A percentile compares a stretch with the other conserved stretches of the same genome.
phyloP scores from a whole-genome alignment of 140 eudicot species.

The Flaveria floridana region DNA sequence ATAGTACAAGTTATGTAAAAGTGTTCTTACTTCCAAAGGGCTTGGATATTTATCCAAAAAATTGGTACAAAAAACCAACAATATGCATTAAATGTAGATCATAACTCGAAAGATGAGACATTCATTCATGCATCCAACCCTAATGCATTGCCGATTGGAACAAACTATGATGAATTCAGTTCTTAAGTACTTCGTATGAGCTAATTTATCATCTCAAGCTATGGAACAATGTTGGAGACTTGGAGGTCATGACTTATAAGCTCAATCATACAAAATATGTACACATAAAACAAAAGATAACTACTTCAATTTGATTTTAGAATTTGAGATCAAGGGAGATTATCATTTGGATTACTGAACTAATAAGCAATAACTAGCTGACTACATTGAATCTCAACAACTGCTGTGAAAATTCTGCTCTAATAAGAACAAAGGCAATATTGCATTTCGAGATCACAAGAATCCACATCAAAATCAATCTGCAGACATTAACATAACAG shows the following conservation, averaged over 20 bases:
- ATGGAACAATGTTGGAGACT: neutral
- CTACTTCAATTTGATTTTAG: neutral
- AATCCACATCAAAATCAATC: neutral
- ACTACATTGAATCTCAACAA: conserved; percentile 8
- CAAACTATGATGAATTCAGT: conserved; percentile 6
- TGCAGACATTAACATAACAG: neutral
- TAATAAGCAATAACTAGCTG: neutral
- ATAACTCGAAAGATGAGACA: neutral
- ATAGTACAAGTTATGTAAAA: neutral
- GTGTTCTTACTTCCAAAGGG: neutral
- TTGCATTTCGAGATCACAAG: conserved; percentile 6
- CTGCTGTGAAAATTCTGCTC: neutral
- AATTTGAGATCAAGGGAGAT: neutral
- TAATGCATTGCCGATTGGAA: conserved; percentile 12
- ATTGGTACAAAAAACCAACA: neutral
- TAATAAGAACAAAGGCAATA: neutral
- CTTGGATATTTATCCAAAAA: neutral
- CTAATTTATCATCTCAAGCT: conserved; percentile 5
- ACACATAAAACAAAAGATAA: neutral
- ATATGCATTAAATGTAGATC: neutral
- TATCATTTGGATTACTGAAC: neutral
- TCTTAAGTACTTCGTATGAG: neutral
- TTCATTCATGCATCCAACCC: neutral
- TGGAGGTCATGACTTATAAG: neutral
- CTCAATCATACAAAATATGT: neutral